phyloP scores from a whole-genome alignment of 305 asterid genomes.

The Rubia balearica region DNA sequence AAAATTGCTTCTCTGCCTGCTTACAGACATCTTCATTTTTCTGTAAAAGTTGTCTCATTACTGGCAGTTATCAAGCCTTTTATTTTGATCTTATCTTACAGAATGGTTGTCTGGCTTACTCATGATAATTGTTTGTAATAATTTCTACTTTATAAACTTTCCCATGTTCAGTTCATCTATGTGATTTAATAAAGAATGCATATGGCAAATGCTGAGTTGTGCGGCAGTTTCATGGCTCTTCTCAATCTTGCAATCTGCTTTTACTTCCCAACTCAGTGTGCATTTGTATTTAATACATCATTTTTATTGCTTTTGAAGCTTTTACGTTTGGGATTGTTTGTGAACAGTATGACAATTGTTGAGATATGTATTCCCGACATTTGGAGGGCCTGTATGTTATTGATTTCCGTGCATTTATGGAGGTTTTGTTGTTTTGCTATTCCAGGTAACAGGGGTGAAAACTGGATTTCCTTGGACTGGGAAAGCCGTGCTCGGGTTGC shows the following conservation, averaged over 20 bases:
- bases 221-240: not conserved
- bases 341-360: not conserved
- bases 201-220: not conserved
- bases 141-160: not conserved
- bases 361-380: not conserved
- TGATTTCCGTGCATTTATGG: not conserved
- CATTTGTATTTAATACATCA: not conserved
- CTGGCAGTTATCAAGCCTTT: not conserved
- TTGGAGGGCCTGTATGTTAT: not conserved
- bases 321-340: not conserved
- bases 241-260: not conserved
- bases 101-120: not conserved
- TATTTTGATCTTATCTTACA: not conserved
- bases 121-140: not conserved
- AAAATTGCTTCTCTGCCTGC: not conserved
- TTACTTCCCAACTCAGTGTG: not conserved
- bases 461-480: conserved; percentile 44
- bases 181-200: not conserved
- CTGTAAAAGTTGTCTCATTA: too few species aligned
- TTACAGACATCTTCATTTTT: too few species aligned
- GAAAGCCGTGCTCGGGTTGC: conserved; percentile 45
- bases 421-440: not conserved
- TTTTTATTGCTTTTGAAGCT: too few species aligned
- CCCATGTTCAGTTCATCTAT: not conserved
- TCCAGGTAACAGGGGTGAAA: conserved; percentile 46